Evolutionary conservation across 129 eudicot species (phyloP).

Genomic region (Helichrysum umbraculigerum): DNA sequence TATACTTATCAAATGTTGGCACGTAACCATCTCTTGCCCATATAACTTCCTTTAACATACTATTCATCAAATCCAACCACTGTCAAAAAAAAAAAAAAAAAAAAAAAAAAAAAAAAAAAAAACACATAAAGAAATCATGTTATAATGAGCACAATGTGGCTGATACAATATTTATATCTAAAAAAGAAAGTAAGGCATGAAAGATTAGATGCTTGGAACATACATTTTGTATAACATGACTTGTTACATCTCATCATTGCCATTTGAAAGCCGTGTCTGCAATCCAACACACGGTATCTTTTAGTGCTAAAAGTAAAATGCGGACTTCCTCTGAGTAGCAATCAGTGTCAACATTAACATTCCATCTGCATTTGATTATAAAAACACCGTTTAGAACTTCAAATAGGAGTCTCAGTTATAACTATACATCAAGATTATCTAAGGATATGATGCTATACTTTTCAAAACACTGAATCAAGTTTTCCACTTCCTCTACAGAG

Average conservation of each 20-base stretch:
- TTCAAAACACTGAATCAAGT: slow-evolving; percentile 59
- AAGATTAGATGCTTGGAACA: neutral
- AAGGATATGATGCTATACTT: slow-evolving; percentile 34
- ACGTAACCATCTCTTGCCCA: slow-evolving; percentile 29
- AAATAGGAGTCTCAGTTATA: neutral
- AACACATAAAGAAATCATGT: no score
- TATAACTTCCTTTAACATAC: slow-evolving; percentile 55
- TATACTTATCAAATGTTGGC: slow-evolving; percentile 52
- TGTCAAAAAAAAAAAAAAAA: no score
- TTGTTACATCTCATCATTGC: slow-evolving; percentile 44
- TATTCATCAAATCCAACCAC: slow-evolving; percentile 48
- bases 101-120: no score
- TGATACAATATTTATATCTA: no score
- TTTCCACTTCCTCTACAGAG: slow-evolving; percentile 60
- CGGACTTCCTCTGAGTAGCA: slow-evolving; percentile 70
- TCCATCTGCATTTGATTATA: slow-evolving; percentile 59
- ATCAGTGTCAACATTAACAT: slow-evolving; percentile 47
- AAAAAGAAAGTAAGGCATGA: no score
- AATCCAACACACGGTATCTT: slow-evolving; percentile 40
- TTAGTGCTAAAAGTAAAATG: slow-evolving; percentile 67
- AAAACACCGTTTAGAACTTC: neutral
- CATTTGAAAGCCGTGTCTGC: slow-evolving; percentile 37
- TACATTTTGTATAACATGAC: slow-evolving; percentile 50
- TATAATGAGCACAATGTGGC: no score
- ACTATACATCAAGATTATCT: neutral